phyloP scores from a whole-genome alignment of 2,329 filamentous ascomycete species.

The Cryphonectria radicalis region DNA sequence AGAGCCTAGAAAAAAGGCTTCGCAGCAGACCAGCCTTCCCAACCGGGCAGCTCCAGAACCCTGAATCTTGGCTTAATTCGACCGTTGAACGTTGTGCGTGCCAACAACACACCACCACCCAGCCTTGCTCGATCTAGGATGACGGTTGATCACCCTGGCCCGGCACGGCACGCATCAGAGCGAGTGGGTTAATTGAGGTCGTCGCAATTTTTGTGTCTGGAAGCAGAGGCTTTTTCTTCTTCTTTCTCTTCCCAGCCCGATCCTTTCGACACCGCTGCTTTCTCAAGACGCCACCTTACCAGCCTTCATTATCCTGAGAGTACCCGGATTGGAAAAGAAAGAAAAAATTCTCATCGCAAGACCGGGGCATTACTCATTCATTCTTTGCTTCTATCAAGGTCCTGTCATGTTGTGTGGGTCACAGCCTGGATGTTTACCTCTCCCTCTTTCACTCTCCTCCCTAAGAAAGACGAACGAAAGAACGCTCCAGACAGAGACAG shows the following conservation, averaged over 20 bases:
- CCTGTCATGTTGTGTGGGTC: conserved; percentile 30
- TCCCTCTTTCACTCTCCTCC: conserved; percentile 24
- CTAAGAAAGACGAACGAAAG: conserved; percentile 12
- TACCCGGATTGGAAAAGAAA: background rate
- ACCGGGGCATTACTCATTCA: conserved; percentile 11
- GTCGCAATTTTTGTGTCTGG: background rate
- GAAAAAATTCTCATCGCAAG: conserved; percentile 5
- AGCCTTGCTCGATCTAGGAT: background rate
- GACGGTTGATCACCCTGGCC: background rate
- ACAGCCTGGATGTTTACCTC: conserved; percentile 25
- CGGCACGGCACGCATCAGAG: background rate
- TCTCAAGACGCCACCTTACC: background rate
- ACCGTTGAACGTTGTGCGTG: background rate
- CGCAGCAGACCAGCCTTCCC: background rate
- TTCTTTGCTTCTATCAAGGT: conserved; percentile 1
- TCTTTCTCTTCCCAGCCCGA: background rate
- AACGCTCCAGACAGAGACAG: conserved; percentile 8
- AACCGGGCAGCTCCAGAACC: background rate
- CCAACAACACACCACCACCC: background rate
- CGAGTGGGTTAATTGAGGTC: background rate
- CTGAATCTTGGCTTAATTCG: conserved; percentile 12
- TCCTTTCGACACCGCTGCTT: background rate
- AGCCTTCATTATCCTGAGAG: background rate
- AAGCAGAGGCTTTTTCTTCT: background rate
- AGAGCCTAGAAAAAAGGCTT: background rate